Percentiles rank a stretch among this genome's conserved stretches.
phyloP scores from a whole-genome alignment of 257 asterid species.

The Agastache rugosa region DNA sequence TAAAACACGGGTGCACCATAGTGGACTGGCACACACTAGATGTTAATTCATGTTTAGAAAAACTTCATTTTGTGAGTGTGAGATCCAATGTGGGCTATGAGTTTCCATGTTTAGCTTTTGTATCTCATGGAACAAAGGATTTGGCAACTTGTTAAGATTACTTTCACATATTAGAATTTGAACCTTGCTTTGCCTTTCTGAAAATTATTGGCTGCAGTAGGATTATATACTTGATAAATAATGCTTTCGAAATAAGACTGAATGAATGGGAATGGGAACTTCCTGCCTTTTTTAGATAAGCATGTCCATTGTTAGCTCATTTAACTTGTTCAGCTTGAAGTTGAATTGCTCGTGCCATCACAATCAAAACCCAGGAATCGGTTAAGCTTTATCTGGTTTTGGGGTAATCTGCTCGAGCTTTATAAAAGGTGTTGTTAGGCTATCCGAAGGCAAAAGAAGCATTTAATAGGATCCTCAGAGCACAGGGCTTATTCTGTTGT shows the following conservation, averaged over 20 bases:
- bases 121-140: not conserved
- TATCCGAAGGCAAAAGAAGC: not conserved
- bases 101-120: too few relatives aligned
- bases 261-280: too few relatives aligned
- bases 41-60: not conserved
- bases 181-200: not conserved
- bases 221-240: too few relatives aligned
- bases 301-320: too few relatives aligned
- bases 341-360: too few relatives aligned
- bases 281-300: too few relatives aligned
- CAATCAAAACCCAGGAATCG: too few relatives aligned
- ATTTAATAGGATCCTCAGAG: not conserved
- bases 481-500: not conserved
- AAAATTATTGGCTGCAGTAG: too few relatives aligned
- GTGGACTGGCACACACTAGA: not conserved
- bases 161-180: not conserved
- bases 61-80: too few relatives aligned
- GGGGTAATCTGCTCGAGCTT: not conserved
- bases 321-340: too few relatives aligned
- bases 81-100: too few relatives aligned
- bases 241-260: too few relatives aligned
- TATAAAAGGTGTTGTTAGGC: not conserved
- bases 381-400: not conserved
- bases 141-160: not conserved
- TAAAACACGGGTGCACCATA: not conserved